A percentile compares a stretch with the other conserved stretches of the same genome.
Evolutionary conservation across 352 stramenopile species (phyloP).

Genomic region (Phytophthora brassicae): DNA sequence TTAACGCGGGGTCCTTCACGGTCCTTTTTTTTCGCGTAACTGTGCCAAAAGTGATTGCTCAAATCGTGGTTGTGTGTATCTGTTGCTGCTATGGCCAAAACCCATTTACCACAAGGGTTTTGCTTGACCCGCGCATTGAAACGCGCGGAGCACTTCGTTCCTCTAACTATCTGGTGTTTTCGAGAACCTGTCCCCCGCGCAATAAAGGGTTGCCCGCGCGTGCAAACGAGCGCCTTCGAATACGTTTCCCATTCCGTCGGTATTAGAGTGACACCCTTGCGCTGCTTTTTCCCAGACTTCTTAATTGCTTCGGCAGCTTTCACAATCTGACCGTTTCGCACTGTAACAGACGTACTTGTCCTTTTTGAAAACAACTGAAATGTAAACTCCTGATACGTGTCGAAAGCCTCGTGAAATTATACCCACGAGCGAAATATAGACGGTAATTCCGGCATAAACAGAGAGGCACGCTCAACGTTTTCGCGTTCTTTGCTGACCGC

Average conservation of each 20-base stretch:
- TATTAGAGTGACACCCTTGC: background rate
- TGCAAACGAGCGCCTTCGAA: constrained; percentile 2
- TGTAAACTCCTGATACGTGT: background rate
- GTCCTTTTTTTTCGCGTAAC: background rate
- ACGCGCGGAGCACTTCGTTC: background rate
- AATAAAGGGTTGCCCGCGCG: background rate
- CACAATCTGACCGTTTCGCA: background rate
- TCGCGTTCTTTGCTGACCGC: no score
- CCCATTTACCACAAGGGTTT: background rate
- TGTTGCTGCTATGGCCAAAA: background rate
- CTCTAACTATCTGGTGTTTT: background rate
- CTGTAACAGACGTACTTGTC: constrained; percentile 1
- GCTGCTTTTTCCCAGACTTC: no score
- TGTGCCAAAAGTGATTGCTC: constrained; percentile 1
- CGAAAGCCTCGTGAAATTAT: background rate
- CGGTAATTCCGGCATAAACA: background rate
- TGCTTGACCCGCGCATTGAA: background rate
- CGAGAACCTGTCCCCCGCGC: background rate
- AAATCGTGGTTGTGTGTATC: constrained; percentile 5
- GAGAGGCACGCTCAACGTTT: no score
- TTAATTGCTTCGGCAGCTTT: no score
- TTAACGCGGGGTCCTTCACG: background rate
- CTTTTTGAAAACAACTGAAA: background rate
- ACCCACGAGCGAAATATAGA: background rate
- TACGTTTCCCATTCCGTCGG: background rate